Evolutionary conservation across 2,329 filamentous ascomycete genomes (phyloP).

Genomic region (Fusarium veterinarium): DNA sequence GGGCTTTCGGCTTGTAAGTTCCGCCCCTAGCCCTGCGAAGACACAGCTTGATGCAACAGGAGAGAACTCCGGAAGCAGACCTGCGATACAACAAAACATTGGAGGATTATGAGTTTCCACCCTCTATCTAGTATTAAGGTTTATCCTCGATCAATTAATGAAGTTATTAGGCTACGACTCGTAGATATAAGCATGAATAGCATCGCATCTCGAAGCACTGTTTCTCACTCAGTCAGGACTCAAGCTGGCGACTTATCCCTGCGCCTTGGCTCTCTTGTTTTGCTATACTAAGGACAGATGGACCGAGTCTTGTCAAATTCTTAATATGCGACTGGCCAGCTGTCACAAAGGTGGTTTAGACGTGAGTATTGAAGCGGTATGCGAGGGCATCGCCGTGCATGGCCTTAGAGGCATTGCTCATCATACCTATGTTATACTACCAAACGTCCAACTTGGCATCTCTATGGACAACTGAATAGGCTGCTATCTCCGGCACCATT

Average conservation of each 20-base stretch:
- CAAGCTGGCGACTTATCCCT: not conserved
- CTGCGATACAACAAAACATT: not conserved
- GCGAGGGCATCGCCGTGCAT: not conserved
- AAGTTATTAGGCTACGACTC: too few species aligned
- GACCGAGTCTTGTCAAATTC: not conserved
- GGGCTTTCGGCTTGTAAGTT: not conserved
- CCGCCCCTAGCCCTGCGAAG: too few species aligned
- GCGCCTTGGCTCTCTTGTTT: too few species aligned
- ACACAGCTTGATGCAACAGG: too few species aligned
- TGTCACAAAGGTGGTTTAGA: not conserved
- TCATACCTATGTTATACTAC: too few species aligned
- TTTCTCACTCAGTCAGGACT: not conserved
- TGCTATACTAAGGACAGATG: fast-evolving
- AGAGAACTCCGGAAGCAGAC: too few species aligned
- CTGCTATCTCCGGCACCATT: not conserved
- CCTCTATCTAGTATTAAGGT: too few species aligned
- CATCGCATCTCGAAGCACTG: too few species aligned
- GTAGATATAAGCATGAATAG: not conserved
- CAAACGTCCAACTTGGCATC: not conserved
- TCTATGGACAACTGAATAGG: not conserved
- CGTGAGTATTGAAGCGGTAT: not conserved
- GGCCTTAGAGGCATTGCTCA: too few species aligned
- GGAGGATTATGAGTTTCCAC: too few species aligned
- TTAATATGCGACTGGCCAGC: not conserved
- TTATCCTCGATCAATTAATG: fast-evolving